These are phyloP conservation scores for Ceratocystis colombiana DNA, from an alignment of 2,329 filamentous ascomycete species.

Conservation along the genomic window DNA sequence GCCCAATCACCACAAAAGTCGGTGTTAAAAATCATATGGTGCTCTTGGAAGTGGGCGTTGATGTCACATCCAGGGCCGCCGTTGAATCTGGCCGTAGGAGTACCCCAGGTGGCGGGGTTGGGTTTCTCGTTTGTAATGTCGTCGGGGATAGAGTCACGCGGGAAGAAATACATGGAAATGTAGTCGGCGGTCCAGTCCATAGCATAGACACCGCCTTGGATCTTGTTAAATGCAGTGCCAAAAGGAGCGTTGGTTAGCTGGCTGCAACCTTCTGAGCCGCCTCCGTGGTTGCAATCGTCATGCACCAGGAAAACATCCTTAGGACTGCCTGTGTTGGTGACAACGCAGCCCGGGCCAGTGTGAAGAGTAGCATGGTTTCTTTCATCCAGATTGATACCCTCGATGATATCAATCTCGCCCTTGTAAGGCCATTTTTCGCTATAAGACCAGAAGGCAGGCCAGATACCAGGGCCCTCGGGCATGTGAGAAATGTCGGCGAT, in stretches of 20 bases:
- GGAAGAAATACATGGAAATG: slow-evolving; percentile 78
- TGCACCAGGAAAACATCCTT: slow-evolving; percentile 39
- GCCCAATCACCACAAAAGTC: too few species aligned
- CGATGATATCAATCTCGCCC: slow-evolving; percentile 73
- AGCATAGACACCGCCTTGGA: slow-evolving; percentile 59
- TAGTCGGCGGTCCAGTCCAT: slow-evolving; percentile 62
- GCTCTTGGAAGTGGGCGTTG: too few species aligned
- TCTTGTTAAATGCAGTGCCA: slow-evolving; percentile 60
- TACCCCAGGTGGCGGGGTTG: slow-evolving; percentile 56
- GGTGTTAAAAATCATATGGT: too few species aligned
- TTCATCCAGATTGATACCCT: slow-evolving; percentile 57
- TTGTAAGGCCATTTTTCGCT: slow-evolving; percentile 58
- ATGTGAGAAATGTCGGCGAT: too few species aligned
- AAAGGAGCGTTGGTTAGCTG: slow-evolving; percentile 46
- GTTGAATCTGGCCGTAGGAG: slow-evolving; percentile 41
- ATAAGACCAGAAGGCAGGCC: slow-evolving; percentile 64
- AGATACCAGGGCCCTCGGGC: slow-evolving; percentile 42
- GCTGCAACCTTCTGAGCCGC: slow-evolving; percentile 50
- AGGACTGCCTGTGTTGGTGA: slow-evolving; percentile 44
- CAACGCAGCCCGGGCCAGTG: slow-evolving; percentile 50
- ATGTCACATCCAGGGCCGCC: too few species aligned
- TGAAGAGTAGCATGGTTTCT: slow-evolving; percentile 59
- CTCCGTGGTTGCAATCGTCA: slow-evolving; percentile 47
- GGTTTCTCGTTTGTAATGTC: slow-evolving; percentile 48
- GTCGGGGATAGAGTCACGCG: slow-evolving; percentile 51